Evolutionary conservation across 2,329 filamentous ascomycete species (phyloP), one percentile per base, ranked within the genome.

Genomic region (Fonsecaea pedrosoi): DNA sequence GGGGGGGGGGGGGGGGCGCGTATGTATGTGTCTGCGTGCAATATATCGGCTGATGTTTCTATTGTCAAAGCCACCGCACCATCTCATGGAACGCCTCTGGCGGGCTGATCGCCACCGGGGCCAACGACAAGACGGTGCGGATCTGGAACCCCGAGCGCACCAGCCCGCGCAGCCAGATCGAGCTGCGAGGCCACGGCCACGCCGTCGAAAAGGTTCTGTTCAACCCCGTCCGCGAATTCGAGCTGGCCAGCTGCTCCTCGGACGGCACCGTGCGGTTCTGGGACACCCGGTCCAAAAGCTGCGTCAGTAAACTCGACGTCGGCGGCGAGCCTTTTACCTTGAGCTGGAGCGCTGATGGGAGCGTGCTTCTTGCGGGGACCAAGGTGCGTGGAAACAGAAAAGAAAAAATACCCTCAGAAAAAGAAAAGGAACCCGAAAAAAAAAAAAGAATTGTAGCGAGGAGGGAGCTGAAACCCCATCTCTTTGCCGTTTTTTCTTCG

Each of bases 81-180:
- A 89, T 98, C 71, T 89, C 91, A 45, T 98, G 94, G 94, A 97
- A 94, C 71, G 92, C 94, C 0, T 83, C 92, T 0, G 93, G 94
- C 38, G 90, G 87, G 8, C 83, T 95, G 67, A 88, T 98, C 68
- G 94, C 94, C 0, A 96, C 94, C 0, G 93, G 92, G 2, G 91
- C 92, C 2, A 92, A 94, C 8, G 91, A 98, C 79, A 94, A 94
- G 61, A 89, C 89, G 0, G 83, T 99, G 54, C 90, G 93, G n/a
- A 88, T 99, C 71, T 99, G 95, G 94, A 96, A 99, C 70, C 82
- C 82, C 0, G 82, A 84, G 65, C 79, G 81, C 61, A 78, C 82
- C 18, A 75, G 78, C 67, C 77, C 78, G 32, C 78, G 78, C 72
- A 81, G 82, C 70, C 82, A 82, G 35, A 83, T 80, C 4, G 82